Percentiles rank a stretch among this genome's conserved stretches.
These are phyloP conservation scores for Penicillium concentricum DNA, from an alignment of 2,329 filamentous ascomycete genomes.

Conservation along the genomic window DNA sequence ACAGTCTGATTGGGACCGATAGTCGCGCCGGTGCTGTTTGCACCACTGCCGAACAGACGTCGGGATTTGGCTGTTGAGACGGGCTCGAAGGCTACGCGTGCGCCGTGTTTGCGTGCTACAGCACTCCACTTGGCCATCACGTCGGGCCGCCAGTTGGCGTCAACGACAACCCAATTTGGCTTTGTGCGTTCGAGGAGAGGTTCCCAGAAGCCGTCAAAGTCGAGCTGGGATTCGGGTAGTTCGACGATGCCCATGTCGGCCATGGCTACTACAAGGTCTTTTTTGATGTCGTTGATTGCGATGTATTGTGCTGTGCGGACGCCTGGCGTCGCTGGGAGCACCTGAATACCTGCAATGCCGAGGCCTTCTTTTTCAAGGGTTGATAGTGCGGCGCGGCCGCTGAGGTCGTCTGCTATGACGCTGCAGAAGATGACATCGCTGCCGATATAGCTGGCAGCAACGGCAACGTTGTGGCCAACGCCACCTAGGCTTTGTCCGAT, in stretches of 20 bases:
- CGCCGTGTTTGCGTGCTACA: slow-evolving; percentile 56
- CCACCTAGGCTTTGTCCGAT: slow-evolving; percentile 85
- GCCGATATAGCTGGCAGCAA: slow-evolving; percentile 72
- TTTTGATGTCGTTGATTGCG: slow-evolving; percentile 78
- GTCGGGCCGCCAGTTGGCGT: slow-evolving; percentile 76
- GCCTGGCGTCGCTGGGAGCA: slow-evolving; percentile 52
- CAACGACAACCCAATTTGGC: slow-evolving; percentile 78
- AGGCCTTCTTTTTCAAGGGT: slow-evolving; percentile 59
- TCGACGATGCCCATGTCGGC: slow-evolving; percentile 88
- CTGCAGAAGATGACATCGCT: slow-evolving; percentile 72
- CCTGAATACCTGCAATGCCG: slow-evolving; percentile 65
- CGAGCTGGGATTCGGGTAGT: slow-evolving; percentile 38
- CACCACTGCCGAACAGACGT: slow-evolving; percentile 57
- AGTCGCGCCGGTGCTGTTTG: slow-evolving; percentile 20
- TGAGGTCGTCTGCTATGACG: slow-evolving; percentile 74
- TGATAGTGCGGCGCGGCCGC: slow-evolving; percentile 70
- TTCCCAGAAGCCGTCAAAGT: slow-evolving; percentile 59
- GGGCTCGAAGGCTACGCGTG: slow-evolving; percentile 77
- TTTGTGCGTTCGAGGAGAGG: slow-evolving; percentile 55
- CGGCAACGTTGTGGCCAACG: slow-evolving; percentile 87
- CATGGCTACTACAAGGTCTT: slow-evolving; percentile 87
- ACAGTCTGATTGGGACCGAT: slow-evolving; percentile 47
- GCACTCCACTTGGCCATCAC: slow-evolving; percentile 68
- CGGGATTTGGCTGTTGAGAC: slow-evolving; percentile 79
- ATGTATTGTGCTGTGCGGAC: slow-evolving; percentile 86